Evolutionary conservation across 1,139 yeast species (phyloP).

Genomic region (Taiozyma sp.): DNA sequence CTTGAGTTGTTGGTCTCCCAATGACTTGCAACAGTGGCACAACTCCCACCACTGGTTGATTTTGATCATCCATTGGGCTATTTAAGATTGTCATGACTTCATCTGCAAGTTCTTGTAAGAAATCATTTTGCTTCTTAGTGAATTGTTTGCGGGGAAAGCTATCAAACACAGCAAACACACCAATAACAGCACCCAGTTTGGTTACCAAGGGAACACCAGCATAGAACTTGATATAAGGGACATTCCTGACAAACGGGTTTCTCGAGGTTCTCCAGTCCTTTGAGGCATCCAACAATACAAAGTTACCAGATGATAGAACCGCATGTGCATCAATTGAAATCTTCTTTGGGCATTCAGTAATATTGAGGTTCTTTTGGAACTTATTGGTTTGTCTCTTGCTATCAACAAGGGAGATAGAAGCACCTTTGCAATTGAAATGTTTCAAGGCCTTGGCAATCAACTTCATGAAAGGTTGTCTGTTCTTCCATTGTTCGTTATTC

Average conservation of each 20-base stretch:
- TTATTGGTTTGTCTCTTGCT: slow-evolving; percentile 43
- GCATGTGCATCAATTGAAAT: slow-evolving; percentile 67
- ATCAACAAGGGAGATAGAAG: slow-evolving; percentile 55
- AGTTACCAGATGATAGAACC: slow-evolving; percentile 49
- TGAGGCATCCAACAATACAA: slow-evolving; percentile 53
- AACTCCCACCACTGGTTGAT: not conserved
- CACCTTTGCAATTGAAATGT: slow-evolving; percentile 43
- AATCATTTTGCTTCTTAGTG: slow-evolving; percentile 30
- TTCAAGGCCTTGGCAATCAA: slow-evolving; percentile 34
- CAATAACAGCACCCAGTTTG: slow-evolving; percentile 41
- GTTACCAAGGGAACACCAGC: slow-evolving; percentile 56
- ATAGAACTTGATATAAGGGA: slow-evolving; percentile 56
- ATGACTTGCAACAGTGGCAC: slow-evolving; percentile 27
- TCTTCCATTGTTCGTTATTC: slow-evolving; percentile 48
- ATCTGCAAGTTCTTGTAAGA: slow-evolving; percentile 35
- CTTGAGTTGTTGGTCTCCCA: slow-evolving; percentile 51
- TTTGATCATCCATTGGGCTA: slow-evolving; percentile 23
- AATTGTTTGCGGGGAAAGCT: slow-evolving; percentile 38
- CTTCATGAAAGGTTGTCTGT: slow-evolving; percentile 35
- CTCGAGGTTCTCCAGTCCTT: slow-evolving; percentile 62
- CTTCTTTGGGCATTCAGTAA: slow-evolving; percentile 46
- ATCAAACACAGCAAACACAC: slow-evolving; percentile 60
- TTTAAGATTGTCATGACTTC: slow-evolving; percentile 43
- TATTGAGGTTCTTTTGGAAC: slow-evolving; percentile 41
- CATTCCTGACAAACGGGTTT: slow-evolving; percentile 60